A percentile compares a stretch with the other conserved stretches of the same genome.
Evolutionary conservation across 1,284 basidiomycete species (phyloP).

Genomic region (Moniliella sp.): DNA sequence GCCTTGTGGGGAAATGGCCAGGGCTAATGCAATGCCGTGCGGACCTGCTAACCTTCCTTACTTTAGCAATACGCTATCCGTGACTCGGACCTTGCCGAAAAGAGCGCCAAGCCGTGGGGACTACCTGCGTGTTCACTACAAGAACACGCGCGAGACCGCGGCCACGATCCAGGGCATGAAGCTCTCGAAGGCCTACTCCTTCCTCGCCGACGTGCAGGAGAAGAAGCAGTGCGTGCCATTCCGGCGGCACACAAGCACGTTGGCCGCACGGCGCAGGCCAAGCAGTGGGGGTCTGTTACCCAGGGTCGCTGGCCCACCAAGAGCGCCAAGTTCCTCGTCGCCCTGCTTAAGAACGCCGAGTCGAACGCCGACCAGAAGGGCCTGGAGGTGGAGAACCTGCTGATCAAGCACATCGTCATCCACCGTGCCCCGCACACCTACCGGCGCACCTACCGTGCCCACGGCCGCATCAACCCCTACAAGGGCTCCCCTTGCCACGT

Average conservation of each 20-base stretch:
- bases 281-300: slow-evolving; percentile 54
- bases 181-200: slow-evolving; percentile 81
- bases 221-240: slow-evolving; percentile 95
- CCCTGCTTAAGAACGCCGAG: slow-evolving; percentile 94
- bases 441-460: slow-evolving; percentile 95
- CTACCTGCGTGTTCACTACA: slow-evolving; percentile 98
- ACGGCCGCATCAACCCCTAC: slow-evolving; percentile 51
- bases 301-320: slow-evolving; percentile 94
- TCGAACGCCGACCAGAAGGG: slow-evolving; percentile 97
- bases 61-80: slow-evolving; percentile 34
- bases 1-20: no score
- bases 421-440: slow-evolving; percentile 99
- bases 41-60: no score
- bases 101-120: slow-evolving; percentile 54
- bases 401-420: slow-evolving; percentile 90
- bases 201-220: slow-evolving; percentile 80
- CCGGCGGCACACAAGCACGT: slow-evolving; percentile 87
- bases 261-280: slow-evolving; percentile 87
- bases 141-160: slow-evolving; percentile 69
- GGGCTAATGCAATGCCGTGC: no score
- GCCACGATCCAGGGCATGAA: slow-evolving; percentile 52
- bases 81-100: slow-evolving; percentile 30
- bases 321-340: slow-evolving; percentile 82
- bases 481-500: slow-evolving; percentile 83
- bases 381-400: slow-evolving; percentile 70